Percentiles rank a stretch among this genome's conserved stretches.
Evolutionary conservation across 2,329 filamentous ascomycete genomes (phyloP).

Genomic region (Fusarium pseudograminearum): DNA sequence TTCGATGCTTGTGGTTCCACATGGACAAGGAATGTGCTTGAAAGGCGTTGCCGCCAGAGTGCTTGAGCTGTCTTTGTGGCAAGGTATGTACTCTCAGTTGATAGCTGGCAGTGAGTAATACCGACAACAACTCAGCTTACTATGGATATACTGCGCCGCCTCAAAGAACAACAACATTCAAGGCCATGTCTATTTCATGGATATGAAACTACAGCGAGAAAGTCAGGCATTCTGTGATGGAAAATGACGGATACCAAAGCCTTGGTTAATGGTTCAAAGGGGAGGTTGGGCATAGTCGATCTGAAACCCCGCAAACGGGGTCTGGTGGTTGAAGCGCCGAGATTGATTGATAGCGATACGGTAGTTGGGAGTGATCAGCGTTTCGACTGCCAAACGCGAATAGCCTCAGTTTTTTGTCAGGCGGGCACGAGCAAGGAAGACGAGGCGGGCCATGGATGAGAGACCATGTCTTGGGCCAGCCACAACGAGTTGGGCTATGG

Average conservation of each 20-base stretch:
- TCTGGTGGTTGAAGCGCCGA: constrained; percentile 7
- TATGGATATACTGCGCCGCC: not conserved
- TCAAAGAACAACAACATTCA: not conserved
- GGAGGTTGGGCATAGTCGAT: constrained; percentile 33
- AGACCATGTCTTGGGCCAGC: constrained; percentile 4
- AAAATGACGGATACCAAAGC: not conserved
- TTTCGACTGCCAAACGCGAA: constrained; percentile 7
- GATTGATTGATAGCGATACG: constrained; percentile 23
- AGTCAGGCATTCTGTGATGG: not conserved
- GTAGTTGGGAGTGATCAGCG: constrained; percentile 13
- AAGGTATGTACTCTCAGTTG: not conserved
- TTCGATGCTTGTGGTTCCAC: not conserved
- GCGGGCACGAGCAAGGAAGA: not conserved
- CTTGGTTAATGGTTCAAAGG: constrained; percentile 3
- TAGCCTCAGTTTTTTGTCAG: constrained; percentile 26
- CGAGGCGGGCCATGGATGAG: constrained; percentile 5
- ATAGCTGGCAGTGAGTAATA: not conserved
- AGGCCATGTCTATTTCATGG: not conserved
- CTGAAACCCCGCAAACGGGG: constrained; percentile 29
- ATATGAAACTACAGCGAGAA: not conserved
- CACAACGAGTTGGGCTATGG: not conserved
- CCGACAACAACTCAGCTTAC: not conserved
- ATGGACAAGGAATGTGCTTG: constrained; percentile 7
- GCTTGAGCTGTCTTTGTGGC: not conserved
- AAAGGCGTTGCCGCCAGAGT: not conserved